Evolutionary conservation across 164 flowering plant genomes (phyloP), one percentile per base, ranked within the genome.

Genomic region (Stephania yunnanensis): DNA sequence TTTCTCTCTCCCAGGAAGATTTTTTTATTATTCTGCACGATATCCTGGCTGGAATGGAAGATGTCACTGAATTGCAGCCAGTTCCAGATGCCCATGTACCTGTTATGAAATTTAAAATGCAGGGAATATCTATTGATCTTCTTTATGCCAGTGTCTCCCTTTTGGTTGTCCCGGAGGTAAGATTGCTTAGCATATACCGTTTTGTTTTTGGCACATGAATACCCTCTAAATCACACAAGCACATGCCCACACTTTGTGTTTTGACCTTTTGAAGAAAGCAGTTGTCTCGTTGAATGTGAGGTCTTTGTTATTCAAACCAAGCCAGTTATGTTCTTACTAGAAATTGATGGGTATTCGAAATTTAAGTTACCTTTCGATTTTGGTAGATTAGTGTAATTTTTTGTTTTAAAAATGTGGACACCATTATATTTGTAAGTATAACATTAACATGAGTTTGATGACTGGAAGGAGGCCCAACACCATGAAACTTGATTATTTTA

Each of bases 21-120:
- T 94, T 94, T 81, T 95, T 96, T 76, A 81, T 77, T 69, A 75
- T 85, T 63, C 87, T 96, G 80, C 97, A 90, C 84, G 76, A 85
- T 70, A 92, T 88, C 10, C 81, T 96, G 78, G 87, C 86, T 45
- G 89, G 81, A 36, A 86, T 86, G 88, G 95, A 91, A 71, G 98
- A 90, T 78, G 94, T 96, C 11, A 83, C 91, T 0, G 98, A 94
- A 73, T 85, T 94, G 29, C 99, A 94, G 70, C 97, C 98, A 72
- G 91, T 96, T 79, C 93, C 97, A 3, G 95, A 91, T 89, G 98
- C 99, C 52, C 98, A 96, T 83, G 99, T 96, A 17, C 99, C 99
- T 6, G 97, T 96, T 29, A 91, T 96, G 98, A 96, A 88, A 80
- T 92, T 96, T 76, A 96, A 96, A 84, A 86, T 91, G 76, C 82